Percentiles rank a stretch among this genome's conserved stretches.
Evolutionary conservation across 2,329 filamentous ascomycete species (phyloP).

Genomic region (Fonsecaea multimorphosa): DNA sequence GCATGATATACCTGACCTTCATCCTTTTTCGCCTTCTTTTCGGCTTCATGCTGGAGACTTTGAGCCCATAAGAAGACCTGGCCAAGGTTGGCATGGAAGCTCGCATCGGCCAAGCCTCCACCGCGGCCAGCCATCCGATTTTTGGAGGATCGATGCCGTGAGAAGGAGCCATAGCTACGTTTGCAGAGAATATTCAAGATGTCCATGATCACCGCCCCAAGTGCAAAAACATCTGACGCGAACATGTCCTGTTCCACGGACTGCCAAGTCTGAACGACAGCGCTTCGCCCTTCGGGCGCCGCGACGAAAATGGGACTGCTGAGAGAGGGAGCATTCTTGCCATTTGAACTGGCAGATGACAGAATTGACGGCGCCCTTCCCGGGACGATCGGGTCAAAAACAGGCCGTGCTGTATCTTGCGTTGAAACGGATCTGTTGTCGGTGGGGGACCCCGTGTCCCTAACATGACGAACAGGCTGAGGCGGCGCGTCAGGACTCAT

Average conservation of each 20-base stretch:
- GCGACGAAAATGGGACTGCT: constrained; percentile 41
- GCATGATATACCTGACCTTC: constrained; percentile 44
- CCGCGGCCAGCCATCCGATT: constrained; percentile 56
- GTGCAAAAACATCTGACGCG: constrained; percentile 63
- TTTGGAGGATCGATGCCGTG: constrained; percentile 61
- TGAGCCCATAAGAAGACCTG: constrained; percentile 65
- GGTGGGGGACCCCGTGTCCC: constrained; percentile 13
- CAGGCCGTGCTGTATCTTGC: constrained; percentile 19
- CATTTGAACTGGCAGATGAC: constrained; percentile 31
- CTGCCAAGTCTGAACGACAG: constrained; percentile 49
- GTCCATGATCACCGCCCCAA: constrained; percentile 65
- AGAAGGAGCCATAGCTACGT: constrained; percentile 61
- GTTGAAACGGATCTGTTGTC: constrained; percentile 28
- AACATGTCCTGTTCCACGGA: constrained; percentile 45
- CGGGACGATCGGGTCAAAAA: not conserved
- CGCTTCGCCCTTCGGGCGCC: constrained; percentile 42
- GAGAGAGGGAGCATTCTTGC: constrained; percentile 12
- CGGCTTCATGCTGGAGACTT: constrained; percentile 55
- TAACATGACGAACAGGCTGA: constrained; percentile 3
- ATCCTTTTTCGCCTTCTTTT: constrained; percentile 48
- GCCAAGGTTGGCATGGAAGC: constrained; percentile 63
- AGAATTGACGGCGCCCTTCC: constrained; percentile 27
- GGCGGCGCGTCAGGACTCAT: constrained; percentile 18
- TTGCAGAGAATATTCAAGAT: constrained; percentile 65
- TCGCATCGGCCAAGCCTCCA: constrained; percentile 60